Evolutionary conservation across 1,284 basidiomycete species (phyloP), one percentile per base, ranked within the genome.

Genomic region (Trichosporon asahii): DNA sequence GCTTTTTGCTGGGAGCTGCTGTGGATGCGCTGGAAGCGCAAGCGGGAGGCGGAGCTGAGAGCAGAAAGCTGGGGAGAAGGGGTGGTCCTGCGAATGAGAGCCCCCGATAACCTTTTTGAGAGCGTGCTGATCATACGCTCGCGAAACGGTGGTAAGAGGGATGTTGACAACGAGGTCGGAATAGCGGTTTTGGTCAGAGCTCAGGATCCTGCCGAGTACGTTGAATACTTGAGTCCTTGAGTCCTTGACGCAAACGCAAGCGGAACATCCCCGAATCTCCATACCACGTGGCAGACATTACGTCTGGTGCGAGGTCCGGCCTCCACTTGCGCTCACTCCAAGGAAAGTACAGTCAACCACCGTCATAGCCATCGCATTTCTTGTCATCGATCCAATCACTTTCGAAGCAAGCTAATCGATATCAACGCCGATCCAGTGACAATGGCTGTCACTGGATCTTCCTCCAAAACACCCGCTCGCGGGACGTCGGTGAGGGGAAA

Each of bases 101-200:
- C 57, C 57, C 57, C 57, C 31, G 37, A 23, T n/a, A 68, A 55
- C 66, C 66, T 68, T 63, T 53, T 61, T 23, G 40, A 23, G 61
- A 68, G 66, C 60, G 63, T 68, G 60, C 29, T 60, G 61, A 68
- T 49, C 66, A 68, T 61, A 61, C 57, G 57, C 57, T 61, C 57
- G 57, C 57, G 57, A 12, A 31, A 33, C 31, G 57, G 57, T 33
- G 7, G 29, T 7, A 31, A 18, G 57, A 61, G 57, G 57, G 29
- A 33, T 12, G 29, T 9, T 61, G 57, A 61, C 57, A 33, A 61
- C 57, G 33, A 61, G 29, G 57, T 53, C 49, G 57, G 57, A n/a
- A 9, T 33, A 9, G 15, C 18, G 57, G 27, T 61, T 61, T 61
- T 61, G 27, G 57, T 61, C 15, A 1, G 29, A 15, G 29, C 29